These are phyloP conservation scores for Silene coronaria DNA, from an alignment of 179 eudicot species.

Conservation along the genomic window DNA sequence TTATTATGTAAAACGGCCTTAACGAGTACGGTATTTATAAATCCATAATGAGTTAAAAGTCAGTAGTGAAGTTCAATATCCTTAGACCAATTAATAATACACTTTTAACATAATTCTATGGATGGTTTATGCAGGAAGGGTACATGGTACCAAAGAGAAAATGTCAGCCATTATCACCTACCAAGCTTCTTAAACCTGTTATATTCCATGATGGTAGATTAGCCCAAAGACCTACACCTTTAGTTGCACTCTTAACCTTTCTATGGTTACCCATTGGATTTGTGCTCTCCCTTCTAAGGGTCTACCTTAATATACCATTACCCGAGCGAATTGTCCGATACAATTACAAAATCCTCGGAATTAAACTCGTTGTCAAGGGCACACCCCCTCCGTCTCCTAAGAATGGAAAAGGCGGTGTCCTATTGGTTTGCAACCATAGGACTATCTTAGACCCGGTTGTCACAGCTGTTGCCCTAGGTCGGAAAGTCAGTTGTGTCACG, in stretches of 20 bases:
- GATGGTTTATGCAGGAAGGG: constrained; percentile 45
- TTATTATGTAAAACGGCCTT: too few species aligned
- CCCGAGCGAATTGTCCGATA: constrained; percentile 47
- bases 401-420: constrained; percentile 43
- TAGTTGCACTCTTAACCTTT: constrained; percentile 52
- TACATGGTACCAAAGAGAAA: constrained; percentile 55
- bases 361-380: constrained; percentile 63
- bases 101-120: neutral
- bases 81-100: too few species aligned
- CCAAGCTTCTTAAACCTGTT: constrained; percentile 51
- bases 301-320: constrained; percentile 45
- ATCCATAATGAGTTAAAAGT: too few species aligned
- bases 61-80: too few species aligned
- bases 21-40: too few species aligned
- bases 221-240: constrained; percentile 66
- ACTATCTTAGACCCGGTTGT: constrained; percentile 67
- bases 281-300: constrained; percentile 45
- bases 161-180: constrained; percentile 43
- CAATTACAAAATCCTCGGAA: constrained; percentile 53
- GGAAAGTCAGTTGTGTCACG: constrained; percentile 61
- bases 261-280: constrained; percentile 75
- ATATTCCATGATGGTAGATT: constrained; percentile 81
- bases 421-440: constrained; percentile 74
- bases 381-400: constrained; percentile 56
- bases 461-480: constrained; percentile 52